Base-by-base conservation (phyloP, 106 monocot species). In the Apostasia shenzhenica region DNA sequence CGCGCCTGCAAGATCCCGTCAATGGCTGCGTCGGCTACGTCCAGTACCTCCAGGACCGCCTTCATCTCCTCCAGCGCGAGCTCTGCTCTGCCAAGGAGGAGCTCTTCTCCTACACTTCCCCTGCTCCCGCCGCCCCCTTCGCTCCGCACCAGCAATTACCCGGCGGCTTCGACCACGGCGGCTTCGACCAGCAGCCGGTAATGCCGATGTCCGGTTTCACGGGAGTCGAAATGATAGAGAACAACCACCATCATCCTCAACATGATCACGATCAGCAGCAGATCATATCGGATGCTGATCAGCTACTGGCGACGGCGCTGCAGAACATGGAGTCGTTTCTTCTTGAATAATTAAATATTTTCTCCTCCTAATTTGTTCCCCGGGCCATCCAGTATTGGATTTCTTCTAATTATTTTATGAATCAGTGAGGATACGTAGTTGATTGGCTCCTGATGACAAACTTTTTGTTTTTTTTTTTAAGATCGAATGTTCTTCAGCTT, bases 1-100 rank as follows among this genome's bases (percentile, higher is more conserved):
- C 78, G 14, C 77, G 87, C 11, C 77, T 83, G 48, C 70, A 67
- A 8, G 81, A 87, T 59, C 87, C 87, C 2, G 78, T 87, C 52
- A 73, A 83, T 48, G 87, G 87, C 46, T 87, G 87, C 75, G 78
- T 87, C 37, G 78, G 83, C 2, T 75, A 78, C 68, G 78, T 87
- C 60, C 81, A 78, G 3, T 2, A 66, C 2, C 78, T 87, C 47
- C 87, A 87, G 70, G 54, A 69, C 12, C 68, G 58, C 46, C 67
- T 83, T 3, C 55, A 58, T 7, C 57, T 66, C 42, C 55, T 87
- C n/a, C 83, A 83, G 63, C 55, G 69, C 40, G 83, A 87, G 2
- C 75, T 87, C 3, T 47, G 44, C 6, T 39, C 42, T 5, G 83
- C 87, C 10, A 87, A 78, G 54, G 68, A 60, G 47, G 87, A 87